A percentile compares a stretch with the other conserved stretches of the same genome.
Conservation (phyloP, 164 flowering plant species). For the Vitis rotundifolia region DNA sequence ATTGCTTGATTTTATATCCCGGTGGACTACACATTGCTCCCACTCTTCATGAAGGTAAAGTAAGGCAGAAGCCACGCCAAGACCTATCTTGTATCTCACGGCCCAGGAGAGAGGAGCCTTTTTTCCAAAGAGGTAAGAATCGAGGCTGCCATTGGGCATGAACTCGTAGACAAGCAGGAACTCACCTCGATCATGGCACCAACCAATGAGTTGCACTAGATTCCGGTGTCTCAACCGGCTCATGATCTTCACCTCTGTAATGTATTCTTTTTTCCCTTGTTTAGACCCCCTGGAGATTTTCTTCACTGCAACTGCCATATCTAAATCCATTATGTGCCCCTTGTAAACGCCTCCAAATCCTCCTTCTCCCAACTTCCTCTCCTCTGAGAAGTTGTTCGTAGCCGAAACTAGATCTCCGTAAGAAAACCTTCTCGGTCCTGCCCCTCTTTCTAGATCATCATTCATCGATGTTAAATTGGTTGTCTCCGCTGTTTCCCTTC, state of each 20-base stretch:
- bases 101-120: conserved; percentile 28
- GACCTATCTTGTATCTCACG: conserved; percentile 32
- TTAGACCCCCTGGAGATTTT: conserved; percentile 27
- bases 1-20: conserved; percentile 54
- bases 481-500: background rate
- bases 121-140: conserved; percentile 32
- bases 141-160: conserved; percentile 58
- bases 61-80: conserved; percentile 41
- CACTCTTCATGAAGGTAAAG: conserved; percentile 57
- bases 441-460: conserved; percentile 18
- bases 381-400: conserved; percentile 26
- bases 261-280: conserved; percentile 42
- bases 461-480: conserved; percentile 12
- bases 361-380: conserved; percentile 38
- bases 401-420: conserved; percentile 18
- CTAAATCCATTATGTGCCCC: conserved; percentile 14
- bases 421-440: conserved; percentile 26
- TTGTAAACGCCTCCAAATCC: conserved; percentile 40
- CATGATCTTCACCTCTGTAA: conserved; percentile 38
- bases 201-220: conserved; percentile 51
- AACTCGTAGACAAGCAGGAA: conserved; percentile 53
- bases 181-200: conserved; percentile 48
- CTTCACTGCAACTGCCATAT: conserved; percentile 26
- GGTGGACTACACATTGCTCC: conserved; percentile 53
- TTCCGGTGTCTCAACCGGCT: conserved; percentile 44